Conservation (phyloP, 495 filamentous ascomycete genomes). For the Cudoniella acicularis region DNA sequence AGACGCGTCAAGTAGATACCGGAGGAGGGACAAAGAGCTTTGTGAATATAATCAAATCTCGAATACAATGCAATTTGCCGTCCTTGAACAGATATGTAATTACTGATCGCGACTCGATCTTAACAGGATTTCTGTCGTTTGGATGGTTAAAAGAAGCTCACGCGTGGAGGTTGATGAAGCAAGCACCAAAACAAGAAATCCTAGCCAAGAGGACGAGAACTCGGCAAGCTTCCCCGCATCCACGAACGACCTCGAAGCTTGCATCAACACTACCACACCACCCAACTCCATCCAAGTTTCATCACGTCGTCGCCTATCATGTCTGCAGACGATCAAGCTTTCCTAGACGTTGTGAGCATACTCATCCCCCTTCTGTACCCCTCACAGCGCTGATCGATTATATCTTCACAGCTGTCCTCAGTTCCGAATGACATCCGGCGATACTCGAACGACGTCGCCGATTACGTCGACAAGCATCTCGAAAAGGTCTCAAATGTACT, state of each 20-base stretch:
- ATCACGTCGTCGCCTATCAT: slow-evolving; percentile 31
- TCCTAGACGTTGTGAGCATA: slow-evolving; percentile 55
- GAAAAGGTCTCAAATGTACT: slow-evolving; percentile 62
- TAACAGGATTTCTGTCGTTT: background rate
- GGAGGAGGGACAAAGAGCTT: too few species aligned
- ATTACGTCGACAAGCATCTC: slow-evolving; percentile 72
- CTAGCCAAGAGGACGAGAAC: background rate
- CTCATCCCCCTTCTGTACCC: background rate
- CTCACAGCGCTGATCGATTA: slow-evolving; percentile 7
- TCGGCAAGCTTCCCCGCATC: background rate
- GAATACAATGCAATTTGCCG: too few species aligned
- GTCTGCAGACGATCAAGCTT: slow-evolving; percentile 61
- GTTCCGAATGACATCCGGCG: slow-evolving; percentile 66
- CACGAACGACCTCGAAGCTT: background rate
- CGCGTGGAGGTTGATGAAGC: background rate
- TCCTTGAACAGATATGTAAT: background rate
- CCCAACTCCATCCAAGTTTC: background rate
- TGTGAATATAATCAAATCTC: too few species aligned
- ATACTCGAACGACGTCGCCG: slow-evolving; percentile 63
- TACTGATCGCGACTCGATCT: too few species aligned
- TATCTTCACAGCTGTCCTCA: slow-evolving; percentile 57
- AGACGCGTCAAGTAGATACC: too few species aligned
- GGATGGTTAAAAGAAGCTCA: background rate
- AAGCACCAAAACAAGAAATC: background rate
- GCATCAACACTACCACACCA: background rate